Conservation (phyloP, 2,329 filamentous ascomycete species). For the Stagonosporopsis tanaceti region DNA sequence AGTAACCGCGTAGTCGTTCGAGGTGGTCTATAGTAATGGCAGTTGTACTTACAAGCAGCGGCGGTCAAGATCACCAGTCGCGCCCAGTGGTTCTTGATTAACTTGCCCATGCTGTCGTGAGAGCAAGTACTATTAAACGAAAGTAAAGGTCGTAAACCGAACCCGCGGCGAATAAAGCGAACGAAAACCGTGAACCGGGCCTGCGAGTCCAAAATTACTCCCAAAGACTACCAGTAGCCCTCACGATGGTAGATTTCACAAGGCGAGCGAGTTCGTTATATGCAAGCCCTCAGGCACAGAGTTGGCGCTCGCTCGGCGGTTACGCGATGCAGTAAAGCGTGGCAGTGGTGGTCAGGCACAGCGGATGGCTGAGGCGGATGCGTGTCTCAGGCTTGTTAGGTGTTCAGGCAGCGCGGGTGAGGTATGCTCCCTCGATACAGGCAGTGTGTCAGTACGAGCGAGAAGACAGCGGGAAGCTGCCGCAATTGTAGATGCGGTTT, state of each 20-base stretch:
- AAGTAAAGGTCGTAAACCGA: constrained; percentile 42
- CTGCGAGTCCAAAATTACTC: constrained; percentile 9
- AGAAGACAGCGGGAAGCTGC: constrained; percentile 38
- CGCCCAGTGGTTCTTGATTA: constrained; percentile 99
- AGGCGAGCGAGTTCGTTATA: constrained; percentile 47
- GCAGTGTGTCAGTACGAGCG: constrained; percentile 45
- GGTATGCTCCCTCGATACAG: constrained; percentile 38
- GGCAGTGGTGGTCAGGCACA: constrained; percentile 34
- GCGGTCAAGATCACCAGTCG: constrained; percentile 91
- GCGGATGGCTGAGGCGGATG: constrained; percentile 43
- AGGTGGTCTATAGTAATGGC: not conserved
- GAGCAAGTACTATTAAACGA: constrained; percentile 30
- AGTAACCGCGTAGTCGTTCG: no score
- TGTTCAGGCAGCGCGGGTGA: constrained; percentile 37
- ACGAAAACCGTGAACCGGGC: constrained; percentile 7
- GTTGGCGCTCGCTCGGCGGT: constrained; percentile 22
- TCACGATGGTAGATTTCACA: constrained; percentile 16
- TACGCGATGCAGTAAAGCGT: constrained; percentile 28
- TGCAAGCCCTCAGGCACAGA: constrained; percentile 33
- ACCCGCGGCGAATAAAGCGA: constrained; percentile 31
- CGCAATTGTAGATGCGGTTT: constrained; percentile 46
- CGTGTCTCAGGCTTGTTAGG: constrained; percentile 46
- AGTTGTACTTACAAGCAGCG: constrained; percentile 69
- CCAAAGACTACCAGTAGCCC: constrained; percentile 51
- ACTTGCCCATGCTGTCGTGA: constrained; percentile 76